phyloP scores from a whole-genome alignment of 2,329 filamentous ascomycete genomes.

The Aspergillus sp. region DNA sequence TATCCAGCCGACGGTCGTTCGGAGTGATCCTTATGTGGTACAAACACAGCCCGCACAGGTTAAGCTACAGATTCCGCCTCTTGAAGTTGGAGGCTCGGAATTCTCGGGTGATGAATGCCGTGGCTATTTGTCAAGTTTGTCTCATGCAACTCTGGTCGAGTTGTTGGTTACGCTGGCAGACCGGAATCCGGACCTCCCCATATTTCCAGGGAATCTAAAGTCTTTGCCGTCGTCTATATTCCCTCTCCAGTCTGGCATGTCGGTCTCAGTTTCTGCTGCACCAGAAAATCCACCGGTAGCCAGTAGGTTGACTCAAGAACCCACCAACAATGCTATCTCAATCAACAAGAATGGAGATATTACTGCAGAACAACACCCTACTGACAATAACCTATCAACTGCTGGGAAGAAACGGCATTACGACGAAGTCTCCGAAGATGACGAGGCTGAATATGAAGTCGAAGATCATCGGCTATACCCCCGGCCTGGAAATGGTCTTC shows the following conservation, averaged over 20 bases:
- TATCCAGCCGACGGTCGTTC: constrained; percentile 31
- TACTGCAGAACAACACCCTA: not conserved
- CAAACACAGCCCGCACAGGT: constrained; percentile 5
- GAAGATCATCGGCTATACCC: constrained; percentile 57
- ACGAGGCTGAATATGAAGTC: constrained; percentile 35
- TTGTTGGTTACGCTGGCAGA: constrained; percentile 58
- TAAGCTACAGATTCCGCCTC: constrained; percentile 10
- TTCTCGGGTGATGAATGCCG: constrained; percentile 47
- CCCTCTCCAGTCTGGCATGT: constrained; percentile 6
- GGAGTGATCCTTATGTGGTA: constrained; percentile 17
- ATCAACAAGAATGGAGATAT: not conserved
- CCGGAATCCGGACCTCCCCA: constrained; percentile 57
- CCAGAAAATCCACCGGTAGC: constrained; percentile 4
- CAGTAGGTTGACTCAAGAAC: not conserved
- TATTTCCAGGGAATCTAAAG: constrained; percentile 48
- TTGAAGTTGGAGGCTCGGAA: constrained; percentile 22
- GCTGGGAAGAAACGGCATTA: constrained; percentile 12
- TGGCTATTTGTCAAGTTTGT: constrained; percentile 55
- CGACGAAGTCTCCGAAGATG: constrained; percentile 30
- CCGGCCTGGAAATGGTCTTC: constrained; percentile 55
- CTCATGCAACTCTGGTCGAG: constrained; percentile 56
- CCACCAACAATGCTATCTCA: not conserved
- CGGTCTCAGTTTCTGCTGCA: constrained; percentile 5
- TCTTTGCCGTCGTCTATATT: constrained; percentile 20
- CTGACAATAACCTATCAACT: constrained; percentile 1